A percentile compares a stretch with the other conserved stretches of the same genome.
Conservation (phyloP, 768 basidiomycete genomes). For the Lactarius hengduanensis region DNA sequence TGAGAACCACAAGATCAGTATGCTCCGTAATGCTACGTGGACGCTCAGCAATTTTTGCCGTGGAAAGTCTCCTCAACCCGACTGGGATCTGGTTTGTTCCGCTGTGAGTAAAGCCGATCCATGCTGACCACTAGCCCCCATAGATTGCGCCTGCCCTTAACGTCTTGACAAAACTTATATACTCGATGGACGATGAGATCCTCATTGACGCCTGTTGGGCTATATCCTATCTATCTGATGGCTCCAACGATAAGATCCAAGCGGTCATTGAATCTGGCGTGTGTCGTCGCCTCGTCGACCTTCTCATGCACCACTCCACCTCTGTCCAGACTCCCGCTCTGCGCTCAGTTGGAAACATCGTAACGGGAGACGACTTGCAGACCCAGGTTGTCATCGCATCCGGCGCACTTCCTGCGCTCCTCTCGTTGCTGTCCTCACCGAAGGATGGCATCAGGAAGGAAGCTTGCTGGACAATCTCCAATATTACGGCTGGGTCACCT, state of each 20-base stretch:
- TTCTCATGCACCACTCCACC: slow-evolving; percentile 91
- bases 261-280: slow-evolving; percentile 99
- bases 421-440: slow-evolving; percentile 89
- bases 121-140: slow-evolving; percentile 28
- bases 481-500: slow-evolving; percentile 95
- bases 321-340: slow-evolving; percentile 98
- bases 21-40: slow-evolving; percentile 99
- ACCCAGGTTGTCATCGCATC: slow-evolving; percentile 99
- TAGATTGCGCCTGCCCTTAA: slow-evolving; percentile 96
- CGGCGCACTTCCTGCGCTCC: slow-evolving; percentile 91
- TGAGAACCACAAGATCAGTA: slow-evolving; percentile 98
- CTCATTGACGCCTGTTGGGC: slow-evolving; percentile 99
- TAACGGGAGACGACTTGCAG: slow-evolving; percentile 98
- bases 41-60: slow-evolving; percentile 99
- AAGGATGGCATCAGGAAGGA: slow-evolving; percentile 99
- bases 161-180: slow-evolving; percentile 97
- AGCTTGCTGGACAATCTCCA: slow-evolving; percentile 99
- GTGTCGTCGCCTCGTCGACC: slow-evolving; percentile 93
- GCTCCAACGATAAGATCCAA: slow-evolving; percentile 99
- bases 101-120: slow-evolving; percentile 14
- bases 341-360: slow-evolving; percentile 98
- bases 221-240: slow-evolving; percentile 98
- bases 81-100: slow-evolving; percentile 86
- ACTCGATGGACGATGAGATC: slow-evolving; percentile 98
- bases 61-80: slow-evolving; percentile 96